Base-by-base conservation (phyloP, 2,329 filamentous ascomycete species). In the Trichoderma asperellum region DNA sequence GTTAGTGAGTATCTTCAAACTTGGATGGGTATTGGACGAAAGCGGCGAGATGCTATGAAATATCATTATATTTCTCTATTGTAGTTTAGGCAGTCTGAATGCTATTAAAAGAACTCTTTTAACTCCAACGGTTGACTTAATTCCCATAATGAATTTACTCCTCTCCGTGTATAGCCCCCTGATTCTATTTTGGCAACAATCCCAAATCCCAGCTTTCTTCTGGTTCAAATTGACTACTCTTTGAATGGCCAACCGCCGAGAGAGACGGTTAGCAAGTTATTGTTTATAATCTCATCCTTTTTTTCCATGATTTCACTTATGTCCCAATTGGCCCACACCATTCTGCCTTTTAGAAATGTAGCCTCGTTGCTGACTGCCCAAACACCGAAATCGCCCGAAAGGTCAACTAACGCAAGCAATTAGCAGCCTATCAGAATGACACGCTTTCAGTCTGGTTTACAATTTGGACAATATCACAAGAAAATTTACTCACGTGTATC, bases 261-360 rank as follows among this genome's bases (percentile, higher is more conserved):
- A n/a, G 55, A 27, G 5, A 57, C 55, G 8, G 16, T 21, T 7
- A 57, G 29, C 8, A 57, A 29, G 8, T 29, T 34, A 6, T 29
- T 10, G 18, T 34, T 34, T 12, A 34, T 21, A 57, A 57, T 57
- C 18, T 57, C 18, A 21, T 57, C 55, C 18, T 57, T 57, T 16
- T 35, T 57, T 2, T 29, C 18, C 11, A 35, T 57, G 6, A 57
- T 29, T 21, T 57, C 55, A 4, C 11, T 29, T 10, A 57, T 16
- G 8, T 57, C 55, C 55, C 55, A 57, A 34, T 57, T 57, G 16
- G 35, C 55, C 29, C 55, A 57, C n/a, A 8, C 14, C 55, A 57
- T 57, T 29, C 29, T 57, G 2, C 55, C 29, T n/a, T 35, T 57
- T 2, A 34, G 29, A 29, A 57, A 57, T 34, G 29, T 21, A 2